Evolutionary conservation across 1,284 basidiomycete genomes (phyloP).

Genomic region (Malassezia equina): DNA sequence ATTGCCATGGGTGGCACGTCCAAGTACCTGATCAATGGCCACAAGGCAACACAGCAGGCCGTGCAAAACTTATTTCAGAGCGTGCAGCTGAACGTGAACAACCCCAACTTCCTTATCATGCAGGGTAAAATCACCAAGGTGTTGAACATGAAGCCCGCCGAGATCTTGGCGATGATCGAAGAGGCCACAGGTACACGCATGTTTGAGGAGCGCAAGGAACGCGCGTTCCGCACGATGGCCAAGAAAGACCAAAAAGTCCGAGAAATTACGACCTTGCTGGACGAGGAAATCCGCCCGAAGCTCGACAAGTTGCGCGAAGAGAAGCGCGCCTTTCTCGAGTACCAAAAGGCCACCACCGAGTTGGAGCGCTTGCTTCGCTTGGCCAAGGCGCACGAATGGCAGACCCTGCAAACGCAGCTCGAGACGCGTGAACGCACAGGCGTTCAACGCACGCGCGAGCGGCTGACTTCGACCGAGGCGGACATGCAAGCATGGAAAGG

Average conservation of each 20-base stretch:
- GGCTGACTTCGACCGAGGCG: slow-evolving; percentile 44
- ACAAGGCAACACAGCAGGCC: slow-evolving; percentile 76
- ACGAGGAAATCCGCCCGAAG: slow-evolving; percentile 89
- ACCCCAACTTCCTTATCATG: slow-evolving; percentile 99
- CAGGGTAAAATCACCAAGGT: slow-evolving; percentile 71
- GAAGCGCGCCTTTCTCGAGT: slow-evolving; percentile 80
- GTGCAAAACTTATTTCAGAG: slow-evolving; percentile 92
- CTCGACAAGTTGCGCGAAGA: slow-evolving; percentile 80
- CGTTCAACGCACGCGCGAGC: slow-evolving; percentile 35
- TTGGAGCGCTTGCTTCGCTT: slow-evolving; percentile 78
- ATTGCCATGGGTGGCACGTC: slow-evolving; percentile 88
- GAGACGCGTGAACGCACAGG: slow-evolving; percentile 49
- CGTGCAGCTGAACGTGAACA: slow-evolving; percentile 98
- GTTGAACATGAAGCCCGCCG: slow-evolving; percentile 94
- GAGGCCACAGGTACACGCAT: slow-evolving; percentile 97
- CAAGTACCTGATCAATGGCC: slow-evolving; percentile 96
- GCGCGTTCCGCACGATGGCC: slow-evolving; percentile 88
- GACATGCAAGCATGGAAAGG: slow-evolving; percentile 43
- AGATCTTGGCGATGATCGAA: slow-evolving; percentile 96
- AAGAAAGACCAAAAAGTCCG: slow-evolving; percentile 96
- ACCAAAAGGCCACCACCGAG: slow-evolving; percentile 78
- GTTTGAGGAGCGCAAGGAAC: slow-evolving; percentile 98
- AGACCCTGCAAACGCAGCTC: slow-evolving; percentile 43
- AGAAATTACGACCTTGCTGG: slow-evolving; percentile 59
- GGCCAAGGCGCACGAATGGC: slow-evolving; percentile 83